A percentile compares a stretch with the other conserved stretches of the same genome.
phyloP scores from a whole-genome alignment of 352 stramenopile genomes.

The Globisporangium uncinulatum region DNA sequence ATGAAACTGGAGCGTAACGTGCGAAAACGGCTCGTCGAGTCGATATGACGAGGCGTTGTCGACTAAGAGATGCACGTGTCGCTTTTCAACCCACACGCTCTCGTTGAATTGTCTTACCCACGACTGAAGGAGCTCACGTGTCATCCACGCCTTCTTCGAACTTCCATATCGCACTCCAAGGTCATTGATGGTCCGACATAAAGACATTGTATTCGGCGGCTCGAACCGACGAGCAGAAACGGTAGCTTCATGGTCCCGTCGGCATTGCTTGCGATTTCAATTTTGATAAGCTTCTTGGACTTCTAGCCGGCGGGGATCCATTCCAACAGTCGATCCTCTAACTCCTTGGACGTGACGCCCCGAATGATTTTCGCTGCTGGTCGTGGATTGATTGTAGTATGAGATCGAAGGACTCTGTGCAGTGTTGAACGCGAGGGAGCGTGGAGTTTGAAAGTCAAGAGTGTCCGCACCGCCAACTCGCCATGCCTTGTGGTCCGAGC shows the following conservation, averaged over 20 bases:
- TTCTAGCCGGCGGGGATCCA: constrained; percentile 2
- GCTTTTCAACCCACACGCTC: not conserved
- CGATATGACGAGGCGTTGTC: not conserved
- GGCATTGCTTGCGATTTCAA: constrained; percentile 5
- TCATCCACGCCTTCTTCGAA: constrained; percentile 3
- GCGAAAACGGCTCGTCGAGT: not conserved
- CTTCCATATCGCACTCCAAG: not conserved
- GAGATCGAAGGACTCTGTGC: not conserved
- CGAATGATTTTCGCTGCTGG: not conserved
- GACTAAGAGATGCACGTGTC: not conserved
- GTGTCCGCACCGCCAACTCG: not conserved
- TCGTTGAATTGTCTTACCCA: constrained; percentile 3
- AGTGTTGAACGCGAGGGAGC: not conserved
- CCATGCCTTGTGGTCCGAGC: not conserved
- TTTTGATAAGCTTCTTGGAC: constrained; percentile 4
- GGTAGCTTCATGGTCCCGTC: constrained; percentile 1
- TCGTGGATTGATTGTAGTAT: not conserved
- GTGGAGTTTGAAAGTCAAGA: not conserved
- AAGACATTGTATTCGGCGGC: not conserved
- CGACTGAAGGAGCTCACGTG: not conserved
- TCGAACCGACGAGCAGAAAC: constrained; percentile 1
- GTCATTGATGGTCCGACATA: not conserved
- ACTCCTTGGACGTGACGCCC: not conserved
- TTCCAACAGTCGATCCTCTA: not conserved
- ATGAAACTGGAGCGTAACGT: not conserved